Evolutionary conservation across 345 rosid genomes (phyloP).

Genomic region (Arabidopsis thaliana): TAIR10.1 NC_003074.8:18883001-18883500

Average conservation of each 20-base stretch:
- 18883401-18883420: slow-evolving; percentile 39
- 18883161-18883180: not conserved
- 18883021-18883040: slow-evolving; percentile 33
- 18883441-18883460: slow-evolving; percentile 14
- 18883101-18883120: slow-evolving; percentile 34
- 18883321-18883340: slow-evolving; percentile 42
- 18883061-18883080: slow-evolving; percentile 37
- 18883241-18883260: not conserved
- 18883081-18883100: slow-evolving; percentile 39
- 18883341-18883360: slow-evolving; percentile 43
- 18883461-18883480: slow-evolving; percentile 36
- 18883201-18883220: not conserved
- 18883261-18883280: slow-evolving; percentile 43
- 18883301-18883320: slow-evolving; percentile 24
- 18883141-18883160: slow-evolving; percentile 41
- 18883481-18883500: slow-evolving; percentile 34
- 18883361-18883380: slow-evolving; percentile 41
- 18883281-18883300: slow-evolving; percentile 35
- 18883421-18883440: slow-evolving; percentile 13
- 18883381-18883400: slow-evolving; percentile 36
- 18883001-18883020: slow-evolving; percentile 20
- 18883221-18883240: not conserved
- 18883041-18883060: not conserved
- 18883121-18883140: slow-evolving; percentile 28
- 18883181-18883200: not conserved